These are phyloP conservation scores for Hemisphaericaspora lyxosophila DNA, from an alignment of 1,139 yeast genomes.

Conservation along the genomic window DNA sequence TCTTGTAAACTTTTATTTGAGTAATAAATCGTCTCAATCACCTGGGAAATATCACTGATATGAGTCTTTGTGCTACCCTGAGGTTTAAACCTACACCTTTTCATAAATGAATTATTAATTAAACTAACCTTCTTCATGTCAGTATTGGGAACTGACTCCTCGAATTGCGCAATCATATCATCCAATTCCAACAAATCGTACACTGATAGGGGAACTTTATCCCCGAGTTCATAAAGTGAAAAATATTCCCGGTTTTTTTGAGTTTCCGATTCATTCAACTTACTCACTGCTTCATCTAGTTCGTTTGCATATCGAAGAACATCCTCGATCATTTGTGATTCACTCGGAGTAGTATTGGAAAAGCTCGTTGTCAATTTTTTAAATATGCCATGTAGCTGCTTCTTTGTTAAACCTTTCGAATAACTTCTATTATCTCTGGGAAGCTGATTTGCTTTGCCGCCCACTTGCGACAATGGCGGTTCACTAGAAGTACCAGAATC, in stretches of 20 bases:
- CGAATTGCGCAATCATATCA: slow-evolving; percentile 51
- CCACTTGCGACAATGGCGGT: background rate
- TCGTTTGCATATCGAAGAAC: slow-evolving; percentile 11
- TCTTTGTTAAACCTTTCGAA: slow-evolving; percentile 7
- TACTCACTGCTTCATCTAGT: background rate
- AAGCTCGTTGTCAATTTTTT: background rate
- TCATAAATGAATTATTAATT: slow-evolving; percentile 12
- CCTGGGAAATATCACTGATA: slow-evolving; percentile 9
- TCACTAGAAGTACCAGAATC: background rate
- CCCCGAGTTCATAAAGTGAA: slow-evolving; percentile 28
- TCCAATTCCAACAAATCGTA: slow-evolving; percentile 44
- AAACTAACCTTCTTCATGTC: slow-evolving; percentile 19
- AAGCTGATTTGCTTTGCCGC: too few species aligned
- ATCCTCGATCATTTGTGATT: slow-evolving; percentile 6
- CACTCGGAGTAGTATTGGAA: background rate
- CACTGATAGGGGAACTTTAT: slow-evolving; percentile 23
- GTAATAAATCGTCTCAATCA: slow-evolving; percentile 4
- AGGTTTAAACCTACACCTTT: slow-evolving; percentile 6
- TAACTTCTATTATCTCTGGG: background rate
- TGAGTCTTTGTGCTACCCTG: slow-evolving; percentile 7
- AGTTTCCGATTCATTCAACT: slow-evolving; percentile 2
- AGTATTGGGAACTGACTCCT: slow-evolving; percentile 31
- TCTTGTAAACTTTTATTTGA: background rate
- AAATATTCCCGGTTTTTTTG: slow-evolving; percentile 7
- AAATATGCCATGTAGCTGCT: background rate